Evolutionary conservation across 2,329 filamentous ascomycete genomes (phyloP).

Genomic region (Trichoderma simmonsii): DNA sequence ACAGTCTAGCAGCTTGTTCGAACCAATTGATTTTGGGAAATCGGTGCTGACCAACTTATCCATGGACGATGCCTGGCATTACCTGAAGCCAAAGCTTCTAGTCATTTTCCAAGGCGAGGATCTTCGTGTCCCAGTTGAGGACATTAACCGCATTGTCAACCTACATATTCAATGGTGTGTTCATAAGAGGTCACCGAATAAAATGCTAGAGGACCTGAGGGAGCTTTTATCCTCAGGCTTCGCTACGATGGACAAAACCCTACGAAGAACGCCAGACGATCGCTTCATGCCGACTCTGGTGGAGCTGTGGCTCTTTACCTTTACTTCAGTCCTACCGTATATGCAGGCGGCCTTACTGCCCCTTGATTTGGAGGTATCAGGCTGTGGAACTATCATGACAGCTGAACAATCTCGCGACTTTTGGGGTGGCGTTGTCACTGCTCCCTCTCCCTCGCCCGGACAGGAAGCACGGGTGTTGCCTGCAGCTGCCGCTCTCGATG

Average conservation of each 20-base stretch:
- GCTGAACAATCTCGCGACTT: constrained; percentile 80
- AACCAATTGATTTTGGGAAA: constrained; percentile 53
- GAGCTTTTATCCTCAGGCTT: constrained; percentile 81
- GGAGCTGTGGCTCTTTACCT: constrained; percentile 91
- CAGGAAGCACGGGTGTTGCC: constrained; percentile 42
- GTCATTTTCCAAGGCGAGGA: constrained; percentile 81
- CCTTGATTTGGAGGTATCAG: constrained; percentile 88
- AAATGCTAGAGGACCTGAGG: constrained; percentile 71
- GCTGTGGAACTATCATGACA: constrained; percentile 74
- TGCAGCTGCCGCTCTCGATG: constrained; percentile 64
- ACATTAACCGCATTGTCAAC: constrained; percentile 76
- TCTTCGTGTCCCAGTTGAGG: constrained; percentile 74
- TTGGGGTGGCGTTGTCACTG: constrained; percentile 69
- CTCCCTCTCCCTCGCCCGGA: constrained; percentile 29
- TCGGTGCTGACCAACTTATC: constrained; percentile 64
- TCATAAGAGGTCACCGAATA: constrained; percentile 65
- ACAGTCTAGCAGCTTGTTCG: constrained; percentile 44
- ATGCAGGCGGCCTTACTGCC: constrained; percentile 94
- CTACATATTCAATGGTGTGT: constrained; percentile 77
- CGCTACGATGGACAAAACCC: constrained; percentile 75
- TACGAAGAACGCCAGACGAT: constrained; percentile 77
- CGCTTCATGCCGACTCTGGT: constrained; percentile 86
- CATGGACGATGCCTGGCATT: constrained; percentile 80
- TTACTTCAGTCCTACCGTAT: constrained; percentile 86
- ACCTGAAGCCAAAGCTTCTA: constrained; percentile 71